Conservation (phyloP, 225 moss, liverwort and hornwort genomes). For the Anthoceros angustus region DNA sequence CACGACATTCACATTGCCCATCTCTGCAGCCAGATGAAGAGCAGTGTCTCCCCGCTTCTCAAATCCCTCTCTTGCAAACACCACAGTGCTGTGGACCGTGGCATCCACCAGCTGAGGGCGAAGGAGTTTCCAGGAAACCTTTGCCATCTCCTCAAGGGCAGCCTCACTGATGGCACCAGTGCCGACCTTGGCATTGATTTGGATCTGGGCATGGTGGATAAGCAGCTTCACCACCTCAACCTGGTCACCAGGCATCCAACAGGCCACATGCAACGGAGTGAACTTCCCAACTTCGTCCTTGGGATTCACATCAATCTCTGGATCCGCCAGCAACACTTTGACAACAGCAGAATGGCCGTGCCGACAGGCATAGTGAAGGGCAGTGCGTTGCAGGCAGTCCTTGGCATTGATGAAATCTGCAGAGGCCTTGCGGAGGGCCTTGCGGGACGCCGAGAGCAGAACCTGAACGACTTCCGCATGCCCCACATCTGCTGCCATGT, state of each 20-base stretch:
- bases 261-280: neutral
- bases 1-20: neutral
- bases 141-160: neutral
- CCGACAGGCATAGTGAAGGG: neutral
- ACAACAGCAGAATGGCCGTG: neutral
- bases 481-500: neutral
- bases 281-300: neutral
- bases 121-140: neutral
- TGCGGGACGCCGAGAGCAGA: neutral
- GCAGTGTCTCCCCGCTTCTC: neutral
- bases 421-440: neutral
- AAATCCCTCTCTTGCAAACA: neutral
- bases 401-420: conserved; percentile 2
- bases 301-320: neutral
- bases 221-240: conserved; percentile 1
- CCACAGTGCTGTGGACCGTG: neutral
- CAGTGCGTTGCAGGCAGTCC: neutral
- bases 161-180: neutral
- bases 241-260: neutral
- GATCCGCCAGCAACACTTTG: neutral
- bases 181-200: neutral
- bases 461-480: neutral
- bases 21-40: neutral
- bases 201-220: neutral
- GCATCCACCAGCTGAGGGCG: neutral